Evolutionary conservation across 2,329 filamentous ascomycete species (phyloP).

Genomic region (Botrytis hyacinthi): DNA sequence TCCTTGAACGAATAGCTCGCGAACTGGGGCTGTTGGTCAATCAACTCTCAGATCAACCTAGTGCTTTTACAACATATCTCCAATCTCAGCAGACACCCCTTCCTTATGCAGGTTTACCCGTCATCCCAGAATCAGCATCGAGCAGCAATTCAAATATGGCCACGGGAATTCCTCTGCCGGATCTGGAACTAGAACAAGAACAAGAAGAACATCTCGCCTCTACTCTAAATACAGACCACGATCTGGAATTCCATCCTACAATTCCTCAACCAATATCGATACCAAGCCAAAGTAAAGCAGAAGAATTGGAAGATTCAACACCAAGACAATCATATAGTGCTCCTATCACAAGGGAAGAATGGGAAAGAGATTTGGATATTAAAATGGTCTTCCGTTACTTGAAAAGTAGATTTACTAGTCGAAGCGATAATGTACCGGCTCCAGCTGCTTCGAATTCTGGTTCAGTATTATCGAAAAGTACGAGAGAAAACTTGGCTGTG

Average conservation of each 20-base stretch:
- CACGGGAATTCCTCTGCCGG: not conserved
- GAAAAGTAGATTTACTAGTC: conserved; percentile 65
- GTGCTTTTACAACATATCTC: conserved; percentile 81
- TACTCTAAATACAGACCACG: conserved; percentile 18
- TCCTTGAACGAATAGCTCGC: conserved; percentile 79
- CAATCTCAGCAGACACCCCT: conserved; percentile 62
- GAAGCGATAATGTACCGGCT: conserved; percentile 1
- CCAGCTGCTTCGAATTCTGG: not conserved
- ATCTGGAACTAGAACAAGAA: conserved; percentile 22
- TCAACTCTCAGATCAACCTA: conserved; percentile 81
- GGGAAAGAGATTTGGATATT: conserved; percentile 89
- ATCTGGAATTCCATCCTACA: conserved; percentile 29
- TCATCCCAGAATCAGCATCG: conserved; percentile 52
- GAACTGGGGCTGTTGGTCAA: conserved; percentile 84
- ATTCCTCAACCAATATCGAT: conserved; percentile 30
- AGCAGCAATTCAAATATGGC: not conserved
- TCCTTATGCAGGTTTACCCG: conserved; percentile 75
- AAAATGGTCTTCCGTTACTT: conserved; percentile 90
- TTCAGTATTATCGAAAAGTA: conserved; percentile 26
- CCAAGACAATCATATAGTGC: conserved; percentile 25
- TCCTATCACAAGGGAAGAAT: conserved; percentile 49
- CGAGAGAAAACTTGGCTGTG: conserved; percentile 49
- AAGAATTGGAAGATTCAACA: conserved; percentile 27
- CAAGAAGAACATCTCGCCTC: conserved; percentile 29
- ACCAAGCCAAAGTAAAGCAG: conserved; percentile 19